Conservation (phyloP, 495 filamentous ascomycete species). For the Chaetomium fimeti region DNA sequence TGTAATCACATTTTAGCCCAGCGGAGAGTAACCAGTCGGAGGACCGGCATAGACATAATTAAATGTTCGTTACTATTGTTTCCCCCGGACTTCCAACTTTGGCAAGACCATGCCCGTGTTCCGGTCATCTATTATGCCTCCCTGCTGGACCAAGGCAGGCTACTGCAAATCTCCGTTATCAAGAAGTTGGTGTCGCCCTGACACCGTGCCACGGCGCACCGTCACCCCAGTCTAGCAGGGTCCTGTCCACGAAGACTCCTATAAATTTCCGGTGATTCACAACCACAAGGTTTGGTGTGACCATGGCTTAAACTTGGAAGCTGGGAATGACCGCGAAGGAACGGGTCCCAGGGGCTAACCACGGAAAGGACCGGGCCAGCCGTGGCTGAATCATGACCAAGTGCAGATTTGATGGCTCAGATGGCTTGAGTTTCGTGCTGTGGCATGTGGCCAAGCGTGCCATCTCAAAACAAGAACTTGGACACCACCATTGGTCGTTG, state of each 20-base stretch:
- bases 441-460: slow-evolving; percentile 2
- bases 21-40: neutral
- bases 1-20: slow-evolving; percentile 2
- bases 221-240: neutral
- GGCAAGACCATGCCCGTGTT: no score
- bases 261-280: neutral
- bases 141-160: neutral
- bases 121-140: neutral
- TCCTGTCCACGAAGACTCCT: neutral
- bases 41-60: slow-evolving; percentile 12
- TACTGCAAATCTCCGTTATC: neutral
- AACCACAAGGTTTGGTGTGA: neutral
- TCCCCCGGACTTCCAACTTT: no score
- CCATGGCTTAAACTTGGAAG: neutral
- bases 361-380: neutral
- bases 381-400: neutral
- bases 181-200: neutral
- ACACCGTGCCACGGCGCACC: neutral
- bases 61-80: neutral
- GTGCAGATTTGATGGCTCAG: no score
- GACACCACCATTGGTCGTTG: neutral
- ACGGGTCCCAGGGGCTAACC: neutral
- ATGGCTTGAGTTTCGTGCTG: no score
- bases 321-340: neutral
- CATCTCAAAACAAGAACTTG: neutral